These are phyloP conservation scores for Alternaria novae-zelandiae DNA, from an alignment of 2,329 filamentous ascomycete species.

Conservation along the genomic window DNA sequence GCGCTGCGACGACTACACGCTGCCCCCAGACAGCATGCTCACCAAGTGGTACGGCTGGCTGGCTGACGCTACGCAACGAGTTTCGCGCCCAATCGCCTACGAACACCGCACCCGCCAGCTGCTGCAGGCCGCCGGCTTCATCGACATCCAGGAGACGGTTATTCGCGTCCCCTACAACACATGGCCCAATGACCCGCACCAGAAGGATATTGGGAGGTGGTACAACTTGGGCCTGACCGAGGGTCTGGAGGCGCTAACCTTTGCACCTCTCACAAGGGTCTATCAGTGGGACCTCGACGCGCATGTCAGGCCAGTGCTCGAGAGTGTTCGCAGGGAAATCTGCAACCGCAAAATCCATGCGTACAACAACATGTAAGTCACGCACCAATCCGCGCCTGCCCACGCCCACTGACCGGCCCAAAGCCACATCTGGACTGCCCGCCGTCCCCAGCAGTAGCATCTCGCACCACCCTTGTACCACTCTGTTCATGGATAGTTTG, in stretches of 20 bases:
- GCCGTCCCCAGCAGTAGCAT: conserved; percentile 51
- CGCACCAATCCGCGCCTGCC: not conserved
- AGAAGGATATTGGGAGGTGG: conserved; percentile 77
- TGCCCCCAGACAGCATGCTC: conserved; percentile 65
- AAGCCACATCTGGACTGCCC: conserved; percentile 57
- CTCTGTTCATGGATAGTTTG: conserved; percentile 16
- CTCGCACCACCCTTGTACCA: conserved; percentile 19
- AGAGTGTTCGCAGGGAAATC: conserved; percentile 71
- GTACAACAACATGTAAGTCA: conserved; percentile 78
- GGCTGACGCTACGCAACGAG: conserved; percentile 69
- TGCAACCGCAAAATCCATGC: conserved; percentile 71
- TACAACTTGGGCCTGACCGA: conserved; percentile 80
- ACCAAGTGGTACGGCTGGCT: conserved; percentile 74
- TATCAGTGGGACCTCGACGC: conserved; percentile 64
- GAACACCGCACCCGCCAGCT: conserved; percentile 66
- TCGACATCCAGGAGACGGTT: conserved; percentile 74
- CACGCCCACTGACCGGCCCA: conserved; percentile 32
- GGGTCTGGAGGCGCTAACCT: conserved; percentile 73
- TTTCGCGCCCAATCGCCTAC: conserved; percentile 70
- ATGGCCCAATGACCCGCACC: conserved; percentile 70
- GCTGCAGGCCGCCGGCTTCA: conserved; percentile 76
- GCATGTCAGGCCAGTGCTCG: conserved; percentile 67
- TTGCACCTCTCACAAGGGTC: conserved; percentile 74
- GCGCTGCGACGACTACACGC: conserved; percentile 70
- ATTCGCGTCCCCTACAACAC: conserved; percentile 76